These are phyloP conservation scores for Chenopodium berlandieri DNA, from an alignment of 148 eudicot species.

Conservation along the genomic window DNA sequence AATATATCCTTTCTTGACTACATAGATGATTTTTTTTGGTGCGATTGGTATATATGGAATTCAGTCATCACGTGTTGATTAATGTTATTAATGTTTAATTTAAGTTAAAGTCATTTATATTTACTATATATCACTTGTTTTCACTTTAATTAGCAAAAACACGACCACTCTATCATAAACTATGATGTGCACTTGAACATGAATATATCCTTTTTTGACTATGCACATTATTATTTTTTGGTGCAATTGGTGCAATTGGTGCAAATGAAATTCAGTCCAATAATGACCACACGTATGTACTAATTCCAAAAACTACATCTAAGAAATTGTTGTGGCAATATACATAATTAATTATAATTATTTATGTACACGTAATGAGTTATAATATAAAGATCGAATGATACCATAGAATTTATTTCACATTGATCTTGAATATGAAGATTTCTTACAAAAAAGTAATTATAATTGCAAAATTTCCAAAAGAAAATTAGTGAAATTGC, in stretches of 20 bases:
- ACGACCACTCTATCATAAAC: background rate
- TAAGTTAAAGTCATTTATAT: too few relatives aligned
- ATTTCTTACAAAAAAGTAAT: background rate
- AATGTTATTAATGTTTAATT: too few relatives aligned
- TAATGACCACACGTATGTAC: slow-evolving; percentile 20
- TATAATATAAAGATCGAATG: background rate
- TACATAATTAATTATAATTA: background rate
- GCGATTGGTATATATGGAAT: background rate
- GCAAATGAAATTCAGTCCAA: background rate
- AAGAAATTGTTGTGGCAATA: background rate
- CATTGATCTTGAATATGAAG: slow-evolving; percentile 1
- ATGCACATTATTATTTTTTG: background rate
- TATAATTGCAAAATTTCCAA: slow-evolving; percentile 8
- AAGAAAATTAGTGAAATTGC: slow-evolving; percentile 8
- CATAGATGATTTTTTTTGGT: background rate
- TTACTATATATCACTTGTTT: too few relatives aligned
- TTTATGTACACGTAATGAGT: background rate
- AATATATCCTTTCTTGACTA: background rate
- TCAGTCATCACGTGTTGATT: background rate
- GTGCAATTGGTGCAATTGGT: background rate
- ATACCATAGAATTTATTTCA: background rate
- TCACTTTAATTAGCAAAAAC: too few relatives aligned
- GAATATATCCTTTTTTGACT: background rate
- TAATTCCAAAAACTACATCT: slow-evolving; percentile 11
- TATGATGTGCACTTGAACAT: background rate